Percentiles rank a stretch among this genome's conserved stretches.
These are phyloP conservation scores for Tricholoma matsutake DNA, from an alignment of 768 basidiomycete species.

Conservation along the genomic window DNA sequence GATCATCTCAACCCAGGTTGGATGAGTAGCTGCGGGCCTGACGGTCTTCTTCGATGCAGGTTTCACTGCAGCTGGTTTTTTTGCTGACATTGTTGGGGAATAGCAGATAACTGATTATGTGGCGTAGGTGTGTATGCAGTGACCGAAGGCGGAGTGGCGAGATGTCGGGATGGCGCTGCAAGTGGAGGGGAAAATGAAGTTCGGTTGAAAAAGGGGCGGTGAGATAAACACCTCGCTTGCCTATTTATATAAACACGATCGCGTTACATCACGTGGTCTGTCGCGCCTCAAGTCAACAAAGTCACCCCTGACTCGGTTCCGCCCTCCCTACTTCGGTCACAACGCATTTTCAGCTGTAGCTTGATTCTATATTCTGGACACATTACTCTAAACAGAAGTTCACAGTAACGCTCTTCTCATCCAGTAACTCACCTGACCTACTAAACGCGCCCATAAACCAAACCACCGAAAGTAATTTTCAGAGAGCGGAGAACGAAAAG, in stretches of 20 bases:
- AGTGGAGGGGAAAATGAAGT: slow-evolving; percentile 17
- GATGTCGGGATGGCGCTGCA: slow-evolving; percentile 18
- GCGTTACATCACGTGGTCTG: slow-evolving; percentile 39
- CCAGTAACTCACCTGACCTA: no score
- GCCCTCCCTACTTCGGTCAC: neutral
- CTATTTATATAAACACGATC: slow-evolving; percentile 49
- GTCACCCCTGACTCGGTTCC: neutral
- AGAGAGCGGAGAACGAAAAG: no score
- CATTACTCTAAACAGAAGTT: neutral
- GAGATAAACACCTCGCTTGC: slow-evolving; percentile 32
- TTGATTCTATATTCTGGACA: neutral
- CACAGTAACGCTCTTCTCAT: neutral
- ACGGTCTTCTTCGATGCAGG: slow-evolving; percentile 44
- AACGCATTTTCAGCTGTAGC: neutral
- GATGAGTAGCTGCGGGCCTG: slow-evolving; percentile 49
- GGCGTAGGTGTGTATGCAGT: slow-evolving; percentile 14
- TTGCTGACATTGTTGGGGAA: slow-evolving; percentile 28
- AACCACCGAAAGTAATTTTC: no score
- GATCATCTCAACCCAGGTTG: slow-evolving; percentile 75
- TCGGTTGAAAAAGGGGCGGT: slow-evolving; percentile 34
- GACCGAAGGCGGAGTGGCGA: slow-evolving; percentile 14
- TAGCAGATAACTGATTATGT: slow-evolving; percentile 12
- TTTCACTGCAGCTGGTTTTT: slow-evolving; percentile 36
- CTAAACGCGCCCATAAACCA: no score
- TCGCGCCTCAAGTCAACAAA: slow-evolving; percentile 39